A percentile compares a stretch with the other conserved stretches of the same genome.
Evolutionary conservation across 73 alveolate species (phyloP).

Genomic region (Blepharisma japonicum): DNA sequence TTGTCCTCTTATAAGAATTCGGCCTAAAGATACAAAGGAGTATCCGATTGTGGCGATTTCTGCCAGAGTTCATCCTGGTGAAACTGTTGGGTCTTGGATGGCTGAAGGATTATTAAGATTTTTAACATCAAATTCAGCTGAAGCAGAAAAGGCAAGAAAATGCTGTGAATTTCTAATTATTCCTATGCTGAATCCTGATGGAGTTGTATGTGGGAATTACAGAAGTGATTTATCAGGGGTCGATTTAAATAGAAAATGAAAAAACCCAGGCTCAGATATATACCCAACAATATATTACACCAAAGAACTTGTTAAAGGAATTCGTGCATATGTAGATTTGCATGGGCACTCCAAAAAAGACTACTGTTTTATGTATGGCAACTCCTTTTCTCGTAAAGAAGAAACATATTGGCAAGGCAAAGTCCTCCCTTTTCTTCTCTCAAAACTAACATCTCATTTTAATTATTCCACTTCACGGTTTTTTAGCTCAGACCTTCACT

Average conservation of each 20-base stretch:
- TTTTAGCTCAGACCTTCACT: constrained; percentile 77
- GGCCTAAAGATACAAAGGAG: constrained; percentile 53
- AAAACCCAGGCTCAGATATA: constrained; percentile 89
- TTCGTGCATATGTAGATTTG: constrained; percentile 92
- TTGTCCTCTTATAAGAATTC: background rate
- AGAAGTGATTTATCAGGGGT: constrained; percentile 88
- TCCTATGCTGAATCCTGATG: constrained; percentile 99
- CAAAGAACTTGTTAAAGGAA: constrained; percentile 88
- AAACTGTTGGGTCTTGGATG: constrained; percentile 79
- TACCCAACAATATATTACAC: constrained; percentile 94
- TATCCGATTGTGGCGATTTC: constrained; percentile 68
- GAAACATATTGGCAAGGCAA: constrained; percentile 80
- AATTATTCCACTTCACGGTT: constrained; percentile 81
- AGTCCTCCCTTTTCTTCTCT: constrained; percentile 79
- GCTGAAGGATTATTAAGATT: constrained; percentile 78
- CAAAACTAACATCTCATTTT: constrained; percentile 77
- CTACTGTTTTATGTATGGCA: constrained; percentile 15
- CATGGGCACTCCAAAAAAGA: constrained; percentile 99
- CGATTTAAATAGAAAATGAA: constrained; percentile 98
- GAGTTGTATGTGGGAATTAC: constrained; percentile 98
- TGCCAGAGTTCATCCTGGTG: constrained; percentile 99
- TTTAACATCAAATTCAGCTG: constrained; percentile 78
- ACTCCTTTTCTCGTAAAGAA: background rate
- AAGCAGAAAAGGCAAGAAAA: constrained; percentile 83
- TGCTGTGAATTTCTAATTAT: constrained; percentile 80